Base-by-base conservation (phyloP, 1,284 basidiomycete species). In the Rhodotorula mucilaginosa region DNA sequence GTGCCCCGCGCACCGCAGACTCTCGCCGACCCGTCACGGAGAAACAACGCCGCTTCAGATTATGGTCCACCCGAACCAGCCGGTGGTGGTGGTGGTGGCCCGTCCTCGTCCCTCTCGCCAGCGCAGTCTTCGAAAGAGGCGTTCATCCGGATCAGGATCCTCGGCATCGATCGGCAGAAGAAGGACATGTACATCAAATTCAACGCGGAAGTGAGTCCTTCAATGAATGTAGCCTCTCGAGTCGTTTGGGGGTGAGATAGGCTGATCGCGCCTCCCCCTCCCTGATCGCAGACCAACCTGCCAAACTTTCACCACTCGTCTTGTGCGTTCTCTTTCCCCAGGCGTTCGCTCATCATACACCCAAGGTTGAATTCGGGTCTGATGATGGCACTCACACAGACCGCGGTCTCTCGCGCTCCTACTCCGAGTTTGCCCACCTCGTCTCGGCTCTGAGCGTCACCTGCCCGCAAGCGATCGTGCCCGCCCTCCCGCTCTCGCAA, bases 121-220 rank as follows among this genome's bases (percentile, higher is more conserved):
- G 18, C 61, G 12, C 16, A 18, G 19, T 23, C 34, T 34, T 5
- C 21, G 34, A 52, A n/a, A 16, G 90, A 90, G 76, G 90, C 90
- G 44, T 94, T 91, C 81, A 84, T 97, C 74, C 86, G 91, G 77
- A 90, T 95, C 60, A 86, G 92, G 79, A 90, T 97, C 72, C 90
- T 91, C 18, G 90, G 89, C 21, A 82, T 97, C 78, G 94, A 97
- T 82, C 87, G 94, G 82, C 97, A 97, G 83, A 86, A 92, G 80
- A 87, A 93, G 78, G 94, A 97, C 79, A 89, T 95, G 67, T 87
- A 97, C 77, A 85, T 97, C 80, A 89, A 92, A 78, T 88, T 97
- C 74, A 95, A 97, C 82, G 92, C 92, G 23, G 92, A 94, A 85
- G 94, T 93, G 74, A 78, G 86, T 82, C 31, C 49, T 31, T 63